Evolutionary conservation across 208 protist species (phyloP).

Genomic region (Polymyxa betae): DNA sequence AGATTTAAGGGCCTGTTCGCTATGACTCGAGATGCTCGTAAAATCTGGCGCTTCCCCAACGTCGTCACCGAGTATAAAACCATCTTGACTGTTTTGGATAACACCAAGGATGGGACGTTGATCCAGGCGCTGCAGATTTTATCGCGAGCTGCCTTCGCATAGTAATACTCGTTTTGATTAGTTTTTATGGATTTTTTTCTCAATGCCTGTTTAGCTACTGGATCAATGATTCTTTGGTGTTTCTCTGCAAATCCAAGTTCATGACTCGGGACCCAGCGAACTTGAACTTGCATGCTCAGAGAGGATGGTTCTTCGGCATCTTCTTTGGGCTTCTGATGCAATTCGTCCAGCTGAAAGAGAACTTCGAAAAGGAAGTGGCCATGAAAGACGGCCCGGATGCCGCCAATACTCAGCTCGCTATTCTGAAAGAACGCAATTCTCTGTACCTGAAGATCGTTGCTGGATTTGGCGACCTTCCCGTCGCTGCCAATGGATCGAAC

Average conservation of each 20-base stretch:
- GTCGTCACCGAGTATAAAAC: neutral
- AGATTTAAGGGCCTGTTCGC: slow-evolving; percentile 45
- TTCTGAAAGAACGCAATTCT: neutral
- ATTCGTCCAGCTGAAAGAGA: slow-evolving; percentile 31
- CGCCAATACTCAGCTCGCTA: neutral
- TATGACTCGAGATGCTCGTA: slow-evolving; percentile 15
- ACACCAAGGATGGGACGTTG: slow-evolving; percentile 34
- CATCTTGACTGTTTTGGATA: slow-evolving; percentile 10
- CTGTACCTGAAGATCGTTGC: slow-evolving; percentile 32
- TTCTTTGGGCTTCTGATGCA: slow-evolving; percentile 30
- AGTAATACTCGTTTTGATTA: neutral
- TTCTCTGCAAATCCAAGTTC: slow-evolving; percentile 30
- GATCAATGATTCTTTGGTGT: slow-evolving; percentile 22
- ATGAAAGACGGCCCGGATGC: slow-evolving; percentile 10
- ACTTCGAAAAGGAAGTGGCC: slow-evolving; percentile 39
- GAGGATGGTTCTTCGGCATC: slow-evolving; percentile 45
- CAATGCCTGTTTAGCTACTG: slow-evolving; percentile 14
- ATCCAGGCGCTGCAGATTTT: neutral
- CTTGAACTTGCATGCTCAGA: neutral
- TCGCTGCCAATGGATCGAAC: slow-evolving; percentile 46
- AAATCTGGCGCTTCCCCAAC: slow-evolving; percentile 26
- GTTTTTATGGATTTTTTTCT: neutral
- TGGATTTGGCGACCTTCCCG: slow-evolving; percentile 44
- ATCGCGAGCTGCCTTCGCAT: slow-evolving; percentile 24
- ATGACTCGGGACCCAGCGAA: neutral